Percentiles rank a stretch among this genome's conserved stretches.
phyloP scores from a whole-genome alignment of 2,329 filamentous ascomycete species.

The Penicillium occitanis region DNA sequence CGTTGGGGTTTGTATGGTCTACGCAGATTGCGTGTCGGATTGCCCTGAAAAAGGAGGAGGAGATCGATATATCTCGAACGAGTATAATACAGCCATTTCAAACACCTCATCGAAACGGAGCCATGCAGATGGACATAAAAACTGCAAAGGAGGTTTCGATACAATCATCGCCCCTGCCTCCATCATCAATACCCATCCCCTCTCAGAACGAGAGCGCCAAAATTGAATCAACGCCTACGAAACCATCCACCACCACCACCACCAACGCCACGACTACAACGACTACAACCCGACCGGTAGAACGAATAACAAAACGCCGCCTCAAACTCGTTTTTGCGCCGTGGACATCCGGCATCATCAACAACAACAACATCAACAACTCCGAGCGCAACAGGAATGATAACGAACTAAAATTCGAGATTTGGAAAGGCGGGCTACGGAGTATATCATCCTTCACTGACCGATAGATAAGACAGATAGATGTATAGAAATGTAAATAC shows the following conservation, averaged over 20 bases:
- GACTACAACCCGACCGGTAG: background rate
- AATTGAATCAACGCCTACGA: background rate
- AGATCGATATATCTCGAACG: slow-evolving; percentile 38
- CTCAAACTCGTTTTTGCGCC: slow-evolving; percentile 89
- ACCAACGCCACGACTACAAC: background rate
- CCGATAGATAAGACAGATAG: background rate
- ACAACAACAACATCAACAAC: slow-evolving; percentile 25
- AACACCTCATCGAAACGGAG: background rate
- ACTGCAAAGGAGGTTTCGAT: background rate
- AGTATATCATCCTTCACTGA: background rate
- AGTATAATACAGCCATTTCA: background rate
- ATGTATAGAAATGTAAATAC: background rate
- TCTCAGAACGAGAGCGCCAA: background rate
- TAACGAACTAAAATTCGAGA: slow-evolving; percentile 66
- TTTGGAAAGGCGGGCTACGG: slow-evolving; percentile 63
- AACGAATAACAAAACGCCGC: slow-evolving; percentile 54
- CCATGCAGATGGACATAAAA: background rate
- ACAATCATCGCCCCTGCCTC: background rate
- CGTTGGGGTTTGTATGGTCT: slow-evolving; percentile 84
- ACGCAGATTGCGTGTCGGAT: slow-evolving; percentile 83
- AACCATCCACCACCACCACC: background rate
- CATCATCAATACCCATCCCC: background rate
- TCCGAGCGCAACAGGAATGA: background rate
- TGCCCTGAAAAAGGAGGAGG: slow-evolving; percentile 71
- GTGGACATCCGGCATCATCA: slow-evolving; percentile 61